Evolutionary conservation across 2,329 filamentous ascomycete species (phyloP).

Genomic region (Pezicula radicicola): DNA sequence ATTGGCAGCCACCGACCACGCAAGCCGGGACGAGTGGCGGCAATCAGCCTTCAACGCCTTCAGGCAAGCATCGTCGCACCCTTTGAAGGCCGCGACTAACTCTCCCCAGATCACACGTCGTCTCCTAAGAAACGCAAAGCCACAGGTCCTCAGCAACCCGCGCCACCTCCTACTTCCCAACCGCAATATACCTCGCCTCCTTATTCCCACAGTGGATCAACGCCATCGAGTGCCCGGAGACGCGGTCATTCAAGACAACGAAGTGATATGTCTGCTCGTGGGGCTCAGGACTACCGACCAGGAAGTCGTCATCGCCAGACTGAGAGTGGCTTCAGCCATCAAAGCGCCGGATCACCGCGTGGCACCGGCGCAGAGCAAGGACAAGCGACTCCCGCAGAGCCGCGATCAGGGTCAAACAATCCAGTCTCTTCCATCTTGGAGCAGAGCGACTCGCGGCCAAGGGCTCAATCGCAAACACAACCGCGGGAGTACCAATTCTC

Average conservation of each 20-base stretch:
- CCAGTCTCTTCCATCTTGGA: conserved; percentile 27
- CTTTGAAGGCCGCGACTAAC: conserved; percentile 33
- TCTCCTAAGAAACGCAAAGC: conserved; percentile 87
- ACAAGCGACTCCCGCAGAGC: conserved; percentile 10
- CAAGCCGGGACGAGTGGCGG: conserved; percentile 52
- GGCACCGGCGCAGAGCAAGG: conserved; percentile 10
- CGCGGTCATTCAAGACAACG: conserved; percentile 61
- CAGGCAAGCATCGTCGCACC: conserved; percentile 56
- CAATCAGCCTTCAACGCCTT: conserved; percentile 69
- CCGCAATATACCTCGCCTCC: conserved; percentile 50
- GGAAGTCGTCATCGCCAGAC: conserved; percentile 33
- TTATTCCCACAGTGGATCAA: conserved; percentile 50
- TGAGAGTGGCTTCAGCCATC: conserved; percentile 21
- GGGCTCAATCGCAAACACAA: conserved; percentile 12
- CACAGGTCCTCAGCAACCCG: conserved; percentile 48
- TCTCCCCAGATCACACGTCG: conserved; percentile 58
- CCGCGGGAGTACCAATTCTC: conserved; percentile 15
- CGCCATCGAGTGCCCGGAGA: conserved; percentile 52
- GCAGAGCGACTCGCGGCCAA: conserved; percentile 21
- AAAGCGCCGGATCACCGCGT: conserved; percentile 17
- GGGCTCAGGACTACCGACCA: conserved; percentile 30
- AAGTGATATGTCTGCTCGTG: conserved; percentile 52
- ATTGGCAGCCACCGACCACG: conserved; percentile 81
- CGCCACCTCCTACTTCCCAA: conserved; percentile 42
- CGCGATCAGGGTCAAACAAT: conserved; percentile 23